Conservation (phyloP, 225 moss, liverwort and hornwort genomes). For the Neckera pumila region DNA sequence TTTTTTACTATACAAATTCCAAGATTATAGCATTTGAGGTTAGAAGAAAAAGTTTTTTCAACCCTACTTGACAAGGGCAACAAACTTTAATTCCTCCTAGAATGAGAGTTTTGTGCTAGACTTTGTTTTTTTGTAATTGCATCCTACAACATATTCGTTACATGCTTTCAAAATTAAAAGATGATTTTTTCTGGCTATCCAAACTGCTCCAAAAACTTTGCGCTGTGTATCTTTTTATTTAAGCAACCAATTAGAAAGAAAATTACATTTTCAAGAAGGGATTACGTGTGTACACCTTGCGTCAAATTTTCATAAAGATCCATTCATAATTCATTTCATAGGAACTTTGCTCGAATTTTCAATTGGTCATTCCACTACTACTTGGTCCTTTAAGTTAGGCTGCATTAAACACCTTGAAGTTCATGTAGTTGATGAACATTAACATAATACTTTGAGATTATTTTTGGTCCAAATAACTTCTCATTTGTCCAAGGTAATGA, state of each 20-base stretch:
- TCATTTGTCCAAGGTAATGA: not conserved
- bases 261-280: not conserved
- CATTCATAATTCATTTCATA: not conserved
- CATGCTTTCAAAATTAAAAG: not conserved
- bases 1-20: not conserved
- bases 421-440: not conserved
- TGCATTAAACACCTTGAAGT: not conserved
- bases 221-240: not conserved
- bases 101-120: not conserved
- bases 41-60: not conserved
- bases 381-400: not conserved
- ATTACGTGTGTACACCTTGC: not conserved
- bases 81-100: not conserved
- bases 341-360: accelerated
- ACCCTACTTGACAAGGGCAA: accelerated
- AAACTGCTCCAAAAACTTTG: accelerated
- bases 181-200: not conserved
- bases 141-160: not conserved
- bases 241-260: not conserved
- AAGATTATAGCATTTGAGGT: not conserved
- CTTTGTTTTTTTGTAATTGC: not conserved
- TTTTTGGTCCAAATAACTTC: too few relatives aligned
- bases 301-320: not conserved
- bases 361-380: not conserved
- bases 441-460: not conserved